phyloP scores from a whole-genome alignment of 345 rosid species.

The Acer saccharum region DNA sequence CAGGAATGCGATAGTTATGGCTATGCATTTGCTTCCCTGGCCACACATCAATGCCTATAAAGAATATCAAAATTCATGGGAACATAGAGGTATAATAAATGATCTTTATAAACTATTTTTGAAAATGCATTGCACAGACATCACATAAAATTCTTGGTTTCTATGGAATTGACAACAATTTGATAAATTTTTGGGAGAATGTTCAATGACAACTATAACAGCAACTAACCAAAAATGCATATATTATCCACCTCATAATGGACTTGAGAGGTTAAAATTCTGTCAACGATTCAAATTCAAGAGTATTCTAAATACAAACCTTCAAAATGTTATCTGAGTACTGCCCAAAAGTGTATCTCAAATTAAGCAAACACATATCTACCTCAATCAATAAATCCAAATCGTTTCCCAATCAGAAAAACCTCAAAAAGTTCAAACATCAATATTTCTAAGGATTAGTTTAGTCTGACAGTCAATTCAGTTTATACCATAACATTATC shows the following conservation, averaged over 20 bases:
- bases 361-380: no score
- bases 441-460: no score
- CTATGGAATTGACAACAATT: background rate
- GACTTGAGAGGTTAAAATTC: no score
- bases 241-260: no score
- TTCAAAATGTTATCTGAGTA: background rate
- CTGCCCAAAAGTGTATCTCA: background rate
- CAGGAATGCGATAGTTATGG: slow-evolving; percentile 74
- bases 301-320: background rate
- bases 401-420: background rate
- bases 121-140: background rate
- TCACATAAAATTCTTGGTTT: background rate
- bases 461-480: no score
- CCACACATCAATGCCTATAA: slow-evolving; percentile 70
- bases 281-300: background rate
- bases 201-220: background rate
- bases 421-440: background rate
- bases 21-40: slow-evolving; percentile 94
- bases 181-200: background rate
- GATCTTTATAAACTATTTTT: background rate
- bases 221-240: background rate
- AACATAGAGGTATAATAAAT: background rate
- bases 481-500: no score
- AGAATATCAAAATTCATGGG: background rate
- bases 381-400: no score